Conservation (phyloP, 108 stramenopile genomes). For the Conticribra guillardii region DNA sequence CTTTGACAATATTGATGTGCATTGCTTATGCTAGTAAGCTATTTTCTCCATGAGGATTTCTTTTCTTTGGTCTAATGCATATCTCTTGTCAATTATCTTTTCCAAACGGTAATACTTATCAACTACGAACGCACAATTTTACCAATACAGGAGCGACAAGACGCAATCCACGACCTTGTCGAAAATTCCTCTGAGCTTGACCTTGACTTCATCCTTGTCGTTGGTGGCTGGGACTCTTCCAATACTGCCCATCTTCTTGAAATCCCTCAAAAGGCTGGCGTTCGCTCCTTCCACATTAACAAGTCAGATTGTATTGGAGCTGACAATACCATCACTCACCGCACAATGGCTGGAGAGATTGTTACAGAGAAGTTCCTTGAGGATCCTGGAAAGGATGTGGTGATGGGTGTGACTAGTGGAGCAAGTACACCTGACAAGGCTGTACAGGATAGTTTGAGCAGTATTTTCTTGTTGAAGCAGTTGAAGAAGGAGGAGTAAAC, state of each 20-base stretch:
- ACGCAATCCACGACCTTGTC: slow-evolving; percentile 92
- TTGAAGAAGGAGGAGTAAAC: slow-evolving; percentile 29
- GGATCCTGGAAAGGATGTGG: slow-evolving; percentile 69
- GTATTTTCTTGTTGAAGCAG: slow-evolving; percentile 87
- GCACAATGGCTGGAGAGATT: slow-evolving; percentile 84
- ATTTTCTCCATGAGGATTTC: no score
- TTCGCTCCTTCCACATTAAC: slow-evolving; percentile 94
- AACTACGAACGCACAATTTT: no score
- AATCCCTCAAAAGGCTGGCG: slow-evolving; percentile 83
- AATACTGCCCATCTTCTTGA: slow-evolving; percentile 96
- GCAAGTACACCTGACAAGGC: slow-evolving; percentile 94
- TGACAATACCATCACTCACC: slow-evolving; percentile 90
- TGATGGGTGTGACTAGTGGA: slow-evolving; percentile 95
- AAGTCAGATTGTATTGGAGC: slow-evolving; percentile 86
- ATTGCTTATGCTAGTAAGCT: no score
- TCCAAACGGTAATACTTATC: no score
- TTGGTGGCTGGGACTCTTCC: slow-evolving; percentile 97
- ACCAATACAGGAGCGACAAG: slow-evolving; percentile 90
- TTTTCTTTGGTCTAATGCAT: no score
- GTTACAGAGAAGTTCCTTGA: slow-evolving; percentile 82
- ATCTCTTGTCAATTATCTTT: no score
- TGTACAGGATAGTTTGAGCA: slow-evolving; percentile 85
- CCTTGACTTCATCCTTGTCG: slow-evolving; percentile 94
- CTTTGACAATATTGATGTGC: no score
- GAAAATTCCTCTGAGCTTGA: slow-evolving; percentile 67